A percentile compares a stretch with the other conserved stretches of the same genome.
These are phyloP conservation scores for Vigna reflexopilosa DNA, from an alignment of 306 rosid genomes.

Conservation along the genomic window DNA sequence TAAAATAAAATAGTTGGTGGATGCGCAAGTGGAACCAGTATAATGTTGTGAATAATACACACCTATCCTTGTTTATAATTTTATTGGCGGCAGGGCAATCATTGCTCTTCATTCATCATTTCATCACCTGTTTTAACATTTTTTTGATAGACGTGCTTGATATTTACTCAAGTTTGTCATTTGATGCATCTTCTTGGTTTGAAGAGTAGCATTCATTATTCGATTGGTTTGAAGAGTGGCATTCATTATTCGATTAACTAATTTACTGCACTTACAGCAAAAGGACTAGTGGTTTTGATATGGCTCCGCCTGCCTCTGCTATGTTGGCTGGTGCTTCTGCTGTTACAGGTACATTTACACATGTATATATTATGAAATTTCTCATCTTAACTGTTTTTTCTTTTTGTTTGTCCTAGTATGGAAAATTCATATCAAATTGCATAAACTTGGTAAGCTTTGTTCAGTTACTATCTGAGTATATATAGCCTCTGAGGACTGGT, in stretches of 20 bases:
- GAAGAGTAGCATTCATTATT: slow-evolving; percentile 19
- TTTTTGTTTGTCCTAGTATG: slow-evolving; percentile 83
- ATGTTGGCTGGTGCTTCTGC: slow-evolving; percentile 67
- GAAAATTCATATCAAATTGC: slow-evolving; percentile 92
- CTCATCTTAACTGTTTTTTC: slow-evolving; percentile 71
- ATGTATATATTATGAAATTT: slow-evolving; percentile 42
- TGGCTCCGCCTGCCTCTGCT: slow-evolving; percentile 98
- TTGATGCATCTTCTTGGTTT: neutral
- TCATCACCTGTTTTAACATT: neutral
- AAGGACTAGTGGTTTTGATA: slow-evolving; percentile 98
- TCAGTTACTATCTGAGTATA: slow-evolving; percentile 64
- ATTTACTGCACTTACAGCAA: slow-evolving; percentile 70
- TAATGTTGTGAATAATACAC: slow-evolving; percentile 20
- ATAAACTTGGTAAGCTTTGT: slow-evolving; percentile 91
- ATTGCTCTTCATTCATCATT: slow-evolving; percentile 4
- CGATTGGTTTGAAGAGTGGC: neutral
- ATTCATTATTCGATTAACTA: slow-evolving; percentile 45
- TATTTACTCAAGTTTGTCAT: slow-evolving; percentile 13
- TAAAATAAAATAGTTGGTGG: slow-evolving; percentile 28
- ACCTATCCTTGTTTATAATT: neutral
- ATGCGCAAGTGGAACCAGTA: slow-evolving; percentile 5
- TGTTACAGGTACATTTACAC: slow-evolving; percentile 74
- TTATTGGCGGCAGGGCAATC: neutral
- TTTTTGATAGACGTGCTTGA: neutral
- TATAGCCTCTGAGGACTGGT: slow-evolving; percentile 59